These are phyloP conservation scores for Pleoardoris graminearum DNA, from an alignment of 2,329 filamentous ascomycete species.

Conservation along the genomic window DNA sequence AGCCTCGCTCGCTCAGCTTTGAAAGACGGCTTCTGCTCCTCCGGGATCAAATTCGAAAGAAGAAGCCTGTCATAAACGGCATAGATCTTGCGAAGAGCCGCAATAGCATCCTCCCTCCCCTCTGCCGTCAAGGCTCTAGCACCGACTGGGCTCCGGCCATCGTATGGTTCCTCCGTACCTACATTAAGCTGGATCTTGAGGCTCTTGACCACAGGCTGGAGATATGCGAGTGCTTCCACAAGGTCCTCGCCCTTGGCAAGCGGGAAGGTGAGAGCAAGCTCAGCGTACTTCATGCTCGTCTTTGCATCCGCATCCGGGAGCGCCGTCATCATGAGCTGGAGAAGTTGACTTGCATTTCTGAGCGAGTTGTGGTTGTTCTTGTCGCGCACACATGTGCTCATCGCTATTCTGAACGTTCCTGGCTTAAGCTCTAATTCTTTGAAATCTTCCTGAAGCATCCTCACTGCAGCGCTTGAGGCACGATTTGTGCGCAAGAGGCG, in stretches of 20 bases:
- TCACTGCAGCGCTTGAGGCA: constrained; percentile 64
- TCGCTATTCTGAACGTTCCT: constrained; percentile 70
- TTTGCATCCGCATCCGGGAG: constrained; percentile 38
- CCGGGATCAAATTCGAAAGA: constrained; percentile 31
- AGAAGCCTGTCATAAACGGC: constrained; percentile 39
- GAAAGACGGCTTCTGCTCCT: constrained; percentile 33
- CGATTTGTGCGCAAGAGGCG: constrained; percentile 67
- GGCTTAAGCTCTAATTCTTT: constrained; percentile 34
- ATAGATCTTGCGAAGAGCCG: constrained; percentile 32
- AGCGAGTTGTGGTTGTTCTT: constrained; percentile 74
- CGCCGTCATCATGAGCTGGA: constrained; percentile 52
- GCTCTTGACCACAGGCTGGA: constrained; percentile 31
- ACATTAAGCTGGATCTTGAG: constrained; percentile 37
- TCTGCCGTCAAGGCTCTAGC: constrained; percentile 20
- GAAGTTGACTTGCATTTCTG: constrained; percentile 63
- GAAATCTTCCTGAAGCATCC: constrained; percentile 55
- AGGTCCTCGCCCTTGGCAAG: constrained; percentile 35
- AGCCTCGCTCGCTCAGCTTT: constrained; percentile 32
- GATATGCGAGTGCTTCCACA: constrained; percentile 31
- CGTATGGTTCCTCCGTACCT: constrained; percentile 17
- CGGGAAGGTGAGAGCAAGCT: constrained; percentile 33
- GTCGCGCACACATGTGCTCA: constrained; percentile 75
- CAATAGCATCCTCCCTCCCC: constrained; percentile 31
- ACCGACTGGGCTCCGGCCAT: constrained; percentile 8
- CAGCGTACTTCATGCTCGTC: constrained; percentile 34